A percentile compares a stretch with the other conserved stretches of the same genome.
Evolutionary conservation across 2,329 filamentous ascomycete species (phyloP).

Genomic region (Fusarium virguliforme): DNA sequence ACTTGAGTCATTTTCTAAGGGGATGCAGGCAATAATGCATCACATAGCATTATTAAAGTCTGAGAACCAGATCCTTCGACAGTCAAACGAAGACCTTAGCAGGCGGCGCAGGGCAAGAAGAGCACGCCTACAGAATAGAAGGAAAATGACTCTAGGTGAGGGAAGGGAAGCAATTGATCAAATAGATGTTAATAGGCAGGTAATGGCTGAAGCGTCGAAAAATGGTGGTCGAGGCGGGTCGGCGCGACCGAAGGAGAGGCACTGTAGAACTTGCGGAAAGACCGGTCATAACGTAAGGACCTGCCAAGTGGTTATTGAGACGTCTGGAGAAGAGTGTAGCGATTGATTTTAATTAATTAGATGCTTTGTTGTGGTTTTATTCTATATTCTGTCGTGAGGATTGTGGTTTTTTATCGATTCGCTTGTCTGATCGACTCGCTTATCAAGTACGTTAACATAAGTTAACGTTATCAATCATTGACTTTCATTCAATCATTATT

Average conservation of each 20-base stretch:
- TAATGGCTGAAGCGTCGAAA: not conserved
- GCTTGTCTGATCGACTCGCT: too few species aligned
- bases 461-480: too few species aligned
- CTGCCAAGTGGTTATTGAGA: slow-evolving; percentile 1
- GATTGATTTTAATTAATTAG: slow-evolving; percentile 14
- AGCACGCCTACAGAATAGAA: not conserved
- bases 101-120: not conserved
- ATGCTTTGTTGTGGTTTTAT: slow-evolving; percentile 9
- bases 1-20: not conserved
- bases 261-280: not conserved
- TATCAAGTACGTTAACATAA: too few species aligned
- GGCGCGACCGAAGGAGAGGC: not conserved
- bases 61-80: not conserved
- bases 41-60: not conserved
- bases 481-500: too few species aligned
- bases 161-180: not conserved
- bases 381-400: not conserved
- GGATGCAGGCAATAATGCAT: not conserved
- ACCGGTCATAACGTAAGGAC: not conserved
- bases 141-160: not conserved
- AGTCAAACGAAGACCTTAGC: not conserved
- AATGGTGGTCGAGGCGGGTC: not conserved
- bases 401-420: too few species aligned
- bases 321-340: slow-evolving; percentile 11
- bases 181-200: not conserved